These are phyloP conservation scores for Penicillium italicum DNA, from an alignment of 2,329 filamentous ascomycete genomes.

Conservation along the genomic window DNA sequence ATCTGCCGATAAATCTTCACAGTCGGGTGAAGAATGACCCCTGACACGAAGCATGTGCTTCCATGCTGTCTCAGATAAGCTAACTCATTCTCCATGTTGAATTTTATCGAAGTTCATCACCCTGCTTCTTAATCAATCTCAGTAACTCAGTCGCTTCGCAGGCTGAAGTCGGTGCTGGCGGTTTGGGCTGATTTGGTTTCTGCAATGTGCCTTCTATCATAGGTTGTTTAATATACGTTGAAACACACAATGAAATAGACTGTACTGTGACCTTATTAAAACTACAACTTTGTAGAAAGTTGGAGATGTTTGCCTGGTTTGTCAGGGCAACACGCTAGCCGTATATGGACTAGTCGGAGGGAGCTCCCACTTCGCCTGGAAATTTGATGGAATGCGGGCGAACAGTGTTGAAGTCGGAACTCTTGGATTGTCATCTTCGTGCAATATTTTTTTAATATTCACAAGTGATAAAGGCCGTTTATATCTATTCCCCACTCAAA, in stretches of 20 bases:
- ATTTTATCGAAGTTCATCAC: background rate
- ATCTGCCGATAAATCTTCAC: background rate
- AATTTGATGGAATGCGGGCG: constrained; percentile 38
- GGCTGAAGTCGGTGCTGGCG: constrained; percentile 11
- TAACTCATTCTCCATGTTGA: background rate
- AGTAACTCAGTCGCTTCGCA: background rate
- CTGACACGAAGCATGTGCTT: background rate
- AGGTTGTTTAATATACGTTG: too few relatives aligned
- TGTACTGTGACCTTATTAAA: background rate
- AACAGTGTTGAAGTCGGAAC: constrained; percentile 26
- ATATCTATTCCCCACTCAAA: constrained; percentile 7
- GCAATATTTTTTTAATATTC: constrained; percentile 16
- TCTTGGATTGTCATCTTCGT: constrained; percentile 21
- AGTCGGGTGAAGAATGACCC: background rate
- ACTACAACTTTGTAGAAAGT: background rate
- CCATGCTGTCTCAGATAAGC: background rate
- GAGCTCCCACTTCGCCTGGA: constrained; percentile 43
- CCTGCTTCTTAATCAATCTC: background rate
- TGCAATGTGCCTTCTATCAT: background rate
- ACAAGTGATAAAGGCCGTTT: constrained; percentile 8
- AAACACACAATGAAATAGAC: background rate
- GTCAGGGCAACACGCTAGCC: constrained; percentile 23
- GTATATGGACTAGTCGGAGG: constrained; percentile 31
- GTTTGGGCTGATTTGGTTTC: constrained; percentile 4
- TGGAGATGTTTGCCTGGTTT: constrained; percentile 22